These are phyloP conservation scores for Penicillium sp. DNA, from an alignment of 2,329 filamentous ascomycete genomes.

Conservation along the genomic window DNA sequence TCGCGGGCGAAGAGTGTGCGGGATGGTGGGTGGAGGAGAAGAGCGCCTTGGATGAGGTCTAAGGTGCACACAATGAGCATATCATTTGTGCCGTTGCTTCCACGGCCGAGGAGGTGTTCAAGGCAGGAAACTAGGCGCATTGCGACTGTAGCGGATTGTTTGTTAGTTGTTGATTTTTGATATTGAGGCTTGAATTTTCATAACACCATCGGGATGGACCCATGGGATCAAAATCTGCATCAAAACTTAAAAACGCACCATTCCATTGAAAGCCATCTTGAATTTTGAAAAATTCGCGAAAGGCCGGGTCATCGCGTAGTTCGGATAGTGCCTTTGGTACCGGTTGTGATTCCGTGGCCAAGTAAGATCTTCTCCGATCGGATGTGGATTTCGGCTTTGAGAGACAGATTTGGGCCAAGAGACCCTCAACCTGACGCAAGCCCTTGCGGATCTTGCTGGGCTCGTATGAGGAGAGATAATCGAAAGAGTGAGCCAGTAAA, in stretches of 20 bases:
- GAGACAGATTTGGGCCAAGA: slow-evolving; percentile 92
- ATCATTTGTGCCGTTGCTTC: slow-evolving; percentile 79
- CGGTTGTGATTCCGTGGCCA: slow-evolving; percentile 42
- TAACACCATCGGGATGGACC: neutral
- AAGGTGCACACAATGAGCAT: slow-evolving; percentile 83
- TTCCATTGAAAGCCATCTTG: slow-evolving; percentile 99
- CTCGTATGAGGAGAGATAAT: slow-evolving; percentile 93
- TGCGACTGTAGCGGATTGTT: slow-evolving; percentile 57
- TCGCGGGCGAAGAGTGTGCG: slow-evolving; percentile 84
- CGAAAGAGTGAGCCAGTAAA: slow-evolving; percentile 87
- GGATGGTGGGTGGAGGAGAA: slow-evolving; percentile 87
- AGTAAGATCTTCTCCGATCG: slow-evolving; percentile 46
- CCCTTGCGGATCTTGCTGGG: slow-evolving; percentile 89
- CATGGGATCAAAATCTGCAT: neutral
- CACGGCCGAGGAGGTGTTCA: slow-evolving; percentile 80
- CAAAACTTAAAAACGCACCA: slow-evolving; percentile 45
- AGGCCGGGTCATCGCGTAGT: slow-evolving; percentile 79
- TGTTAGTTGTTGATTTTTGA: neutral
- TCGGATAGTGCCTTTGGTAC: slow-evolving; percentile 65
- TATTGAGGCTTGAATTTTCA: neutral
- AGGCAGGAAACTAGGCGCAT: slow-evolving; percentile 82
- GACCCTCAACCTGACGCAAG: slow-evolving; percentile 86
- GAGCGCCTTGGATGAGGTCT: slow-evolving; percentile 81
- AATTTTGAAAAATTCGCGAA: slow-evolving; percentile 92
- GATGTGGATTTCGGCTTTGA: slow-evolving; percentile 49